A percentile compares a stretch with the other conserved stretches of the same genome.
Evolutionary conservation across 139 green algal genomes (phyloP).

Genomic region (Coelastrella sp.): DNA sequence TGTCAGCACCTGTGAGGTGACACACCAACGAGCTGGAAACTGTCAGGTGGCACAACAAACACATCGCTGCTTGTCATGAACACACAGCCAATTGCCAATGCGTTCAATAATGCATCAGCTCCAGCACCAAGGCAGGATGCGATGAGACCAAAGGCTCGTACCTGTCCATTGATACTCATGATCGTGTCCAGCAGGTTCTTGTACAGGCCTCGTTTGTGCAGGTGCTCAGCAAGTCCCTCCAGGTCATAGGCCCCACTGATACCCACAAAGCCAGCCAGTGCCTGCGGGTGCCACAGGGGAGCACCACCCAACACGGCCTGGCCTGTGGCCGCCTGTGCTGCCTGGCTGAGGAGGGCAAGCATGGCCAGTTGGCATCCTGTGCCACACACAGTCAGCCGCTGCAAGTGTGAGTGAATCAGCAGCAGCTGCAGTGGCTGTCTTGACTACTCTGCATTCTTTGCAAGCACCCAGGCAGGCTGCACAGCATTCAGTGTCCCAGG

Average conservation of each 20-base stretch:
- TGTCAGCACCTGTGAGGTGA: not conserved
- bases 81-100: too few species aligned
- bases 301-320: conserved; percentile 35
- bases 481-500: too few species aligned
- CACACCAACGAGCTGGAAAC: not conserved
- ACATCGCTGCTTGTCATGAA: too few species aligned
- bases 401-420: too few species aligned
- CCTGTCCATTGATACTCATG: conserved; percentile 55
- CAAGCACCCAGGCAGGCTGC: too few species aligned
- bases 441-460: not conserved
- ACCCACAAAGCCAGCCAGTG: conserved; percentile 67
- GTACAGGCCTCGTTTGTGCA: conserved; percentile 87
- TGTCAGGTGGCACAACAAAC: not conserved
- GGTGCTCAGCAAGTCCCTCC: conserved; percentile 77
- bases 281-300: conserved; percentile 66
- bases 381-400: not conserved
- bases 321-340: conserved; percentile 36
- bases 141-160: not conserved
- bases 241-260: conserved; percentile 85
- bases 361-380: conserved; percentile 84
- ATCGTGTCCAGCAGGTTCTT: conserved; percentile 64
- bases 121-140: not conserved
- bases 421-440: not conserved
- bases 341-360: conserved; percentile 83
- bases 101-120: not conserved